Evolutionary conservation across 352 stramenopile genomes (phyloP), one percentile per base, ranked within the genome.

Genomic region (Pythium coloratum): DNA sequence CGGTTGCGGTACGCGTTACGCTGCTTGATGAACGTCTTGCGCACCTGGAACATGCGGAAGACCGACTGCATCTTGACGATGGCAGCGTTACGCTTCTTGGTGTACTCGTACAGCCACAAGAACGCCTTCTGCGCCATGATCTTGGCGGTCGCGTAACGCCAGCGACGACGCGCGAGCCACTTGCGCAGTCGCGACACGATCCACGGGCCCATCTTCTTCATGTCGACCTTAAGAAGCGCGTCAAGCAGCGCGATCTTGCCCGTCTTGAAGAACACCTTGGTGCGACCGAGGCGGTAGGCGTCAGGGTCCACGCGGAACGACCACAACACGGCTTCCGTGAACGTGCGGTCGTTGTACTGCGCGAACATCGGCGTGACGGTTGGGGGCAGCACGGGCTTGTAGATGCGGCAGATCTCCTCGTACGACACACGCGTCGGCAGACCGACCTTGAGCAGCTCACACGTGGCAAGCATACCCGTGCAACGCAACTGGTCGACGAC

Each of bases 181-280:
- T 94, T 94, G 24, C 84, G 79, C 40, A 95, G 69, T 42, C 87
- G 85, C 47, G 84, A 81, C 32, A 95, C 85, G 57, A 95, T 94
- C 85, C 87, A 94, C 30, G 84, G 82, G 14, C 87, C 87, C 84
- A 94, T 94, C 71, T 94, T 94, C 76, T 92, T 92, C 88, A 94
- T 94, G 71, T 90, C 83, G 64, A 90, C 82, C 80, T 92, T 89
- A 10, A 96, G 64, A 30, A 96, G 86, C 30, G 77, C 80, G 54
- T 94, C 81, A 9, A 96, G 70, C 8, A 95, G 60, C 24, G 74
- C 75, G 40, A 96, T 91, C 72, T 93, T 90, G 46, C 83, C 82
- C 7, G 87, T 80, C 67, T 85, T 85, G 66, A 96, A 88, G 66
- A 90, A 90, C 16, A 90, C 49, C 61, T 77, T 78, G 10, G 89